Conservation (phyloP, 106 monocot species). For the Vanilla planifolia region DNA sequence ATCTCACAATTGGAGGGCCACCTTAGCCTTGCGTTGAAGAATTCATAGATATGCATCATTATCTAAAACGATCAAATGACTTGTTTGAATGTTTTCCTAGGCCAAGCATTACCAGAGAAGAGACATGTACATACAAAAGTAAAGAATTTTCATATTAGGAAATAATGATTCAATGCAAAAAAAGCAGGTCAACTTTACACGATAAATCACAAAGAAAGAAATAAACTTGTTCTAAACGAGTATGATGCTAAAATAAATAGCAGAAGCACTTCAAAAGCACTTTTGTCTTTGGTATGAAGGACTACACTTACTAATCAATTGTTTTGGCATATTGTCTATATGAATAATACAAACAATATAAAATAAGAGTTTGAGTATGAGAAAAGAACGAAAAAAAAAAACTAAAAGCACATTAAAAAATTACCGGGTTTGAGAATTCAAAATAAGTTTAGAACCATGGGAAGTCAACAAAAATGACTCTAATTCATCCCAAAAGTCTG, state of each 20-base stretch:
- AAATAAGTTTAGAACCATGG: slow-evolving; percentile 48
- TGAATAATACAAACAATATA: not conserved
- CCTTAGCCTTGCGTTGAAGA: not conserved
- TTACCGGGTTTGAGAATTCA: slow-evolving; percentile 74
- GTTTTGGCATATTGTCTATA: too few relatives aligned
- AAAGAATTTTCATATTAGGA: not conserved
- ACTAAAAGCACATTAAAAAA: not conserved
- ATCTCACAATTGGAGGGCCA: not conserved
- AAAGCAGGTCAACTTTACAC: not conserved
- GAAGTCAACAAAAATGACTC: slow-evolving; percentile 50
- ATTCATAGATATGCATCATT: not conserved
- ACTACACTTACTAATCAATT: too few relatives aligned
- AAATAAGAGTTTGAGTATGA: not conserved
- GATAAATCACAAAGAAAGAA: too few relatives aligned
- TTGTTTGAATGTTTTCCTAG: not conserved
- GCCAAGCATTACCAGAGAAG: not conserved
- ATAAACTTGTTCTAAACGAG: too few relatives aligned
- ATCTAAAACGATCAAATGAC: not conserved
- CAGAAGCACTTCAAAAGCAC: too few relatives aligned
- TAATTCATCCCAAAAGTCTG: slow-evolving; percentile 66
- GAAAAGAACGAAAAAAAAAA: slow-evolving; percentile 2
- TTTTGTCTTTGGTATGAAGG: too few relatives aligned
- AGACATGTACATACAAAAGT: not conserved
- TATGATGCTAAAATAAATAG: too few relatives aligned
- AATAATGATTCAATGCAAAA: not conserved